These are phyloP conservation scores for Wickerhamiella cacticola DNA, from an alignment of 805 yeast genomes.

Conservation along the genomic window DNA sequence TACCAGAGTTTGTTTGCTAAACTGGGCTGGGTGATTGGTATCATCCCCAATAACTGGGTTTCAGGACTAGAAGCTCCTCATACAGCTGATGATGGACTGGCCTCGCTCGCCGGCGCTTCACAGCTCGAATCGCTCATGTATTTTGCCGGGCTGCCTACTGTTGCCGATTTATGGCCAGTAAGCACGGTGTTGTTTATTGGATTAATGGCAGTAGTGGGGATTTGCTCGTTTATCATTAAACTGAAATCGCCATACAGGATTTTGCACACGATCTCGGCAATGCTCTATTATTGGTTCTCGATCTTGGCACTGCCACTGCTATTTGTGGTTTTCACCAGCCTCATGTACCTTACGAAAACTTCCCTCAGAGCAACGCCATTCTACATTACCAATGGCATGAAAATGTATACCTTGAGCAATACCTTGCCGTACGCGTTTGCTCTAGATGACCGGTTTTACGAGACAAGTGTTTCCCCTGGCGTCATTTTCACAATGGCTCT, in stretches of 20 bases:
- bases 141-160: not conserved
- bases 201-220: not conserved
- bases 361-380: not conserved
- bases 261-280: not conserved
- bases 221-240: not conserved
- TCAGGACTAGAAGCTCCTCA: not conserved
- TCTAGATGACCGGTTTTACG: not conserved
- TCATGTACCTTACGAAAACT: not conserved
- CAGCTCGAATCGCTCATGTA: constrained; percentile 1
- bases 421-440: constrained; percentile 6
- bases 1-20: not conserved
- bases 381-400: not conserved
- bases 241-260: not conserved
- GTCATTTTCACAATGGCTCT: constrained; percentile 7
- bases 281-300: not conserved
- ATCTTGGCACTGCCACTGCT: not conserved
- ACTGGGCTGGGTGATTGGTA: constrained; percentile 4
- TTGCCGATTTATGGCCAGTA: constrained; percentile 6
- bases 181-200: not conserved
- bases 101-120: not conserved
- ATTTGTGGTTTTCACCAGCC: not conserved
- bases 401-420: not conserved
- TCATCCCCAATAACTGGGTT: constrained; percentile 3
- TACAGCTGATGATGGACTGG: not conserved
- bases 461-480: not conserved